Evolutionary conservation across 2,329 filamentous ascomycete genomes (phyloP), one percentile per base, ranked within the genome.

Genomic region (Talaromyces sp.): DNA sequence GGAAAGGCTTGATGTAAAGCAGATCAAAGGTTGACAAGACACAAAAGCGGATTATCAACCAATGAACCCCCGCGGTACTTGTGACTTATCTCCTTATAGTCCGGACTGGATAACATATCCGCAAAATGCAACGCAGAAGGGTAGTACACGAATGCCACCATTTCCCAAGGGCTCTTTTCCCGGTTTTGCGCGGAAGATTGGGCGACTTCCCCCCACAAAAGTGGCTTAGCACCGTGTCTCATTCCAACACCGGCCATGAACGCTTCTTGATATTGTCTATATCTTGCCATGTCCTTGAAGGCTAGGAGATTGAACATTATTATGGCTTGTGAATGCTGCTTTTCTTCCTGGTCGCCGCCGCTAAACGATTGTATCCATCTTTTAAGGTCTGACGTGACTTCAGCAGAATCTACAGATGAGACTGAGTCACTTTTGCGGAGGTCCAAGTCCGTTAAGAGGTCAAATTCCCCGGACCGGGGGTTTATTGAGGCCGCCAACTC

Each of bases 101-200:
- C 61, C 13, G 14, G 22, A 45, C 31, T 35, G 10, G 37, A 35
- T 37, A 63, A 24, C 61, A 63, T 63, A 45, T 63, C 61, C 27
- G 37, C 61, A 31, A 63, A 63, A 63, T 63, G 61, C 16, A 63
- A 27, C 22, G 47, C 48, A 2, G 61, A 63, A n/a, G 50, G 61
- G 37, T 63, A 63, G n/a, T 63, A 57, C 9, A 63, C 27, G n/a
- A 63, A 63, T 31, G 22, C 61, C 37, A 47, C 50, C 61, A 63
- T 37, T 35, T 62, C 48, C 60, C 60, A 60, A 3, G 54, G 56
- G 27, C 33, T 41, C 19, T 58, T 39, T 63, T 37, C 61, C 39
- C 7, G 48, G n/a, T 19, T 14, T 56, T 24, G 31, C 14, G 8
- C 8, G 35, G 61, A 56, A 7, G 19, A 14, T 1, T 39, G 16